Conservation (phyloP, 129 eudicot genomes). For the Helichrysum umbraculigerum region DNA sequence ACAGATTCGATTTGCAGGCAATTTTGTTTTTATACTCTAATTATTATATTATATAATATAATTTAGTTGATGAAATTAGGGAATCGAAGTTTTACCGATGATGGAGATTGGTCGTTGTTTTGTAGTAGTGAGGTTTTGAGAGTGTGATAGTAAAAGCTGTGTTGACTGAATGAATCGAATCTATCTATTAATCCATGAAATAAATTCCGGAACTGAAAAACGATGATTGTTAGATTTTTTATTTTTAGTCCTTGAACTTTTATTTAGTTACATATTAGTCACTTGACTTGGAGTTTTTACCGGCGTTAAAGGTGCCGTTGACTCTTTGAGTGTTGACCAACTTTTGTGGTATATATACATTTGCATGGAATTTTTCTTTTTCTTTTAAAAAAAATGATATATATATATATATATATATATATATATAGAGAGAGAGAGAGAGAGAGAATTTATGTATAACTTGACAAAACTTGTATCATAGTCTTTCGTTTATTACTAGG, state of each 20-base stretch:
- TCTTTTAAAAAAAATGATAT: not conserved
- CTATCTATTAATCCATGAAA: not conserved
- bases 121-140: not conserved
- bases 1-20: not conserved
- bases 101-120: not conserved
- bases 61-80: not conserved
- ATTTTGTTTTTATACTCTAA: not conserved
- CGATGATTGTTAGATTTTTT: not conserved
- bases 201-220: not conserved
- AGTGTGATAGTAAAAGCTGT: constrained; percentile 15
- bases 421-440: no score
- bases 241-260: not conserved
- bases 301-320: not conserved
- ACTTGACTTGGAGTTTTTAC: not conserved
- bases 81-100: constrained; percentile 23
- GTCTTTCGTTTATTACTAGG: not conserved
- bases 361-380: not conserved
- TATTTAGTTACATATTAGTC: not conserved
- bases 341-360: not conserved
- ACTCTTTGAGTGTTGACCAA: not conserved
- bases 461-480: no score
- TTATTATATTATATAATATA: not conserved
- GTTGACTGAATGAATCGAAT: not conserved
- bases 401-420: no score
- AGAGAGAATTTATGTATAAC: no score